Conservation (phyloP, 805 yeast genomes). For the Yueomyces sinensis region DNA sequence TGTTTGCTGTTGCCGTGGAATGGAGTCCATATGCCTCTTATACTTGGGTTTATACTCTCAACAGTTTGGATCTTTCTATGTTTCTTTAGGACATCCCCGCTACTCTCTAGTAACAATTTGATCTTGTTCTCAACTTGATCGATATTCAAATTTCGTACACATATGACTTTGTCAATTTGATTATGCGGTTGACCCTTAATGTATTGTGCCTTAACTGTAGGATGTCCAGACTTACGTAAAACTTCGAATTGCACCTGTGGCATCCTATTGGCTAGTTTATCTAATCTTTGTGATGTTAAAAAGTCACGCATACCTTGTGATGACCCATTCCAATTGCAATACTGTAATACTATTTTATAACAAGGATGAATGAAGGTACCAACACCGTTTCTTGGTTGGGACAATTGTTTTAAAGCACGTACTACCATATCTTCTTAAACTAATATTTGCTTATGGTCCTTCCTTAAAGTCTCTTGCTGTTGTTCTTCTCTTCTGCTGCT, state of each 20-base stretch:
- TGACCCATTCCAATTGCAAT: constrained; percentile 94
- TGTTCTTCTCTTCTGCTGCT: background rate
- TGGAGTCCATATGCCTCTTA: constrained; percentile 98
- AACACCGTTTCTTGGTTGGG: constrained; percentile 61
- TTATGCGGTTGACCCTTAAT: constrained; percentile 20
- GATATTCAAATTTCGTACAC: constrained; percentile 60
- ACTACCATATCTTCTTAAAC: constrained; percentile 26
- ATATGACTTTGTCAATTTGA: constrained; percentile 39
- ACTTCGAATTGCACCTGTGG: constrained; percentile 65
- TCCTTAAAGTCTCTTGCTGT: background rate
- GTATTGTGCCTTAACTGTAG: constrained; percentile 52
- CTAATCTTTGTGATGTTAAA: constrained; percentile 37
- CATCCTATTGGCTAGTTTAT: constrained; percentile 42
- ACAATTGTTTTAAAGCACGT: constrained; percentile 43
- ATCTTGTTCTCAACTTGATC: constrained; percentile 53
- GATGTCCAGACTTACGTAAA: constrained; percentile 68
- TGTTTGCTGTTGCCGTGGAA: constrained; percentile 39
- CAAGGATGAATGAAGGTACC: constrained; percentile 69
- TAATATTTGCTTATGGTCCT: too few relatives aligned
- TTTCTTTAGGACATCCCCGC: constrained; percentile 49
- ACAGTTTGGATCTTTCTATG: constrained; percentile 64
- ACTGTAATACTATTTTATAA: constrained; percentile 58
- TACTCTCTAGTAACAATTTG: constrained; percentile 46
- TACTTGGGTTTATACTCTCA: constrained; percentile 63
- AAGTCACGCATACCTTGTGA: constrained; percentile 73